Percentiles rank a stretch among this genome's conserved stretches.
Evolutionary conservation across 2,329 filamentous ascomycete species (phyloP).

Genomic region (Elsinoe ampelina): DNA sequence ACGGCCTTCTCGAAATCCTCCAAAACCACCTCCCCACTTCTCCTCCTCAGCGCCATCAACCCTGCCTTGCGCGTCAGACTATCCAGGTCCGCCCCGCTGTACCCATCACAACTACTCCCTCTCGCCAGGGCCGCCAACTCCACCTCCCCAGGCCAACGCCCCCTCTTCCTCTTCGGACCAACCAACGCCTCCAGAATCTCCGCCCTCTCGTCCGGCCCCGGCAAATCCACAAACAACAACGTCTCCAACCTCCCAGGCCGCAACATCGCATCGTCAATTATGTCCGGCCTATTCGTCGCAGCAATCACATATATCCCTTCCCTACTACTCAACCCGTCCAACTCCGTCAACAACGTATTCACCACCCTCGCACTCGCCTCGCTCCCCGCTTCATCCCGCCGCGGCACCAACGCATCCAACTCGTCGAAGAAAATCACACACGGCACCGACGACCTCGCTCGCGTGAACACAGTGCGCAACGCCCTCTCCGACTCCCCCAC

Average conservation of each 20-base stretch:
- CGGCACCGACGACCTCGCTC: constrained; percentile 75
- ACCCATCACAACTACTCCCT: constrained; percentile 60
- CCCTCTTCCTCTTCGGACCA: constrained; percentile 39
- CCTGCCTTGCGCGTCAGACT: constrained; percentile 51
- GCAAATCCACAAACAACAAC: constrained; percentile 81
- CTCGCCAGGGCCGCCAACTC: constrained; percentile 51
- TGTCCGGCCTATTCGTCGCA: constrained; percentile 89
- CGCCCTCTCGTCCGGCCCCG: constrained; percentile 65
- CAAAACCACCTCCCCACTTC: constrained; percentile 36
- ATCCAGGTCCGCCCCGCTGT: constrained; percentile 61
- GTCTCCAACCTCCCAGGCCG: constrained; percentile 83
- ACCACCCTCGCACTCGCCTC: constrained; percentile 85
- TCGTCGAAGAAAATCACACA: constrained; percentile 99
- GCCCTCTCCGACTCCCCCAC: constrained; percentile 93
- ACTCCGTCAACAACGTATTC: constrained; percentile 86
- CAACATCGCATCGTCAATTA: constrained; percentile 92
- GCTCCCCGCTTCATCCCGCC: constrained; percentile 63
- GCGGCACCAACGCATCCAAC: constrained; percentile 82
- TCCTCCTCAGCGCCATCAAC: constrained; percentile 44
- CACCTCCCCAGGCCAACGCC: constrained; percentile 13
- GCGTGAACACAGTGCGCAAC: constrained; percentile 81
- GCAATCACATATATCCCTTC: constrained; percentile 88
- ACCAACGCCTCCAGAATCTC: constrained; percentile 71
- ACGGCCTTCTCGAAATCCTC: constrained; percentile 39
- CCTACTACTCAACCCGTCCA: constrained; percentile 74